Conservation (phyloP, 176 grass and related monocot genomes). For the Hsuehochloa calcarea region DNA sequence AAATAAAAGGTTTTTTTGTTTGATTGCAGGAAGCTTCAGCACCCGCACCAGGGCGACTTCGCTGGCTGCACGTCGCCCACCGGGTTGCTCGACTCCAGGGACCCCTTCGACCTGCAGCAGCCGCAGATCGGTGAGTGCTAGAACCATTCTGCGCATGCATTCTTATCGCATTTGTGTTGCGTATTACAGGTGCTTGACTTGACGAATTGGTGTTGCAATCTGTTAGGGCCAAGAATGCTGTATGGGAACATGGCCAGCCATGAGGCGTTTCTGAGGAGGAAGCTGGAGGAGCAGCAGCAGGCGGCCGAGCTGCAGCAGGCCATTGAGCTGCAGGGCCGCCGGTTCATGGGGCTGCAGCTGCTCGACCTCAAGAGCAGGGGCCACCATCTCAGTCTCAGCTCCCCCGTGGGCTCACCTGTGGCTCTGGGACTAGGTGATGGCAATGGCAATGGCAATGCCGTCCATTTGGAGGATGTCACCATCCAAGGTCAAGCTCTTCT, state of each 20-base stretch:
- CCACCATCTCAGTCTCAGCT: slow-evolving; percentile 29
- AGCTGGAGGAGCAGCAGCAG: slow-evolving; percentile 67
- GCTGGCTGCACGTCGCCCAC: slow-evolving; percentile 52
- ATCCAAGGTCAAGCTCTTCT: slow-evolving; percentile 42
- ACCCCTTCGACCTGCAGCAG: slow-evolving; percentile 59
- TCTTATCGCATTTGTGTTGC: background rate
- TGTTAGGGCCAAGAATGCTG: slow-evolving; percentile 58
- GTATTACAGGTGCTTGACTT: background rate
- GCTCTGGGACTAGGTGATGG: slow-evolving; percentile 12
- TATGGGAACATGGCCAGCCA: slow-evolving; percentile 38
- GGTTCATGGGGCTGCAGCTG: slow-evolving; percentile 63
- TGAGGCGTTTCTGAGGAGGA: slow-evolving; percentile 65
- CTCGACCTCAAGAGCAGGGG: slow-evolving; percentile 50
- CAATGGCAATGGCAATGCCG: slow-evolving; percentile 29
- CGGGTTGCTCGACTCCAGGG: slow-evolving; percentile 54
- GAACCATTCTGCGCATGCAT: background rate
- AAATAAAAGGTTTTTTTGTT: background rate
- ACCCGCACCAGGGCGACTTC: slow-evolving; percentile 51
- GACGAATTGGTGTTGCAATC: background rate
- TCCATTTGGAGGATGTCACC: slow-evolving; percentile 29
- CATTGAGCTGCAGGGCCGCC: slow-evolving; percentile 57
- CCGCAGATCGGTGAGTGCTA: slow-evolving; percentile 60
- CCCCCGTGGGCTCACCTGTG: slow-evolving; percentile 10
- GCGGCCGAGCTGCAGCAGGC: slow-evolving; percentile 67
- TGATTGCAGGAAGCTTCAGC: slow-evolving; percentile 37